These are phyloP conservation scores for Aspergillus sp. DNA, from an alignment of 2,329 filamentous ascomycete genomes.

Conservation along the genomic window DNA sequence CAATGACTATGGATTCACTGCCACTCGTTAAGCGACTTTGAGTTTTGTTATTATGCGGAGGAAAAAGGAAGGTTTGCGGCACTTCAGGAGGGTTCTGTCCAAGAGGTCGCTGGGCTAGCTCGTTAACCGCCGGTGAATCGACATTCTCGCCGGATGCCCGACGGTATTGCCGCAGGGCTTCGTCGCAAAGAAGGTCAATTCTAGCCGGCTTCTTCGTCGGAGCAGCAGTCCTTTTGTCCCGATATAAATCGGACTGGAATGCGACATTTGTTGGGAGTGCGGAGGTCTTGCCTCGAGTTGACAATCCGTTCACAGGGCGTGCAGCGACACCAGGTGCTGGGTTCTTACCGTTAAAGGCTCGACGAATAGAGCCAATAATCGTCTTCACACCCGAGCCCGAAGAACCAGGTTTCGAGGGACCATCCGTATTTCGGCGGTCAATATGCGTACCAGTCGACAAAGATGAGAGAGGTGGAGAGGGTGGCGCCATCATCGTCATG, in stretches of 20 bases:
- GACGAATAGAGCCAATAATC: slow-evolving; percentile 80
- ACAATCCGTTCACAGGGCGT: slow-evolving; percentile 35
- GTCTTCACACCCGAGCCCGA: slow-evolving; percentile 72
- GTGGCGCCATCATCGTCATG: slow-evolving; percentile 64
- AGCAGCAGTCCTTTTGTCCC: slow-evolving; percentile 37
- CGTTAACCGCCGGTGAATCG: slow-evolving; percentile 6
- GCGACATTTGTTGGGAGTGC: slow-evolving; percentile 46
- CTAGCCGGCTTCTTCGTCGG: slow-evolving; percentile 56
- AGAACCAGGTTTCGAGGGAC: slow-evolving; percentile 24
- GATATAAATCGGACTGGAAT: slow-evolving; percentile 45
- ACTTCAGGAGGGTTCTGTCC: not conserved
- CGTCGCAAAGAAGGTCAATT: slow-evolving; percentile 80
- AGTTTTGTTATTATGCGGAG: slow-evolving; percentile 30
- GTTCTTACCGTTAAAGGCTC: slow-evolving; percentile 68
- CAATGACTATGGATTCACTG: slow-evolving; percentile 89
- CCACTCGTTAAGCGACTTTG: slow-evolving; percentile 66
- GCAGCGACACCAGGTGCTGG: slow-evolving; percentile 32
- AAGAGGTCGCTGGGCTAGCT: not conserved
- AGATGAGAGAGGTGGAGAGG: slow-evolving; percentile 42
- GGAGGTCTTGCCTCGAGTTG: slow-evolving; percentile 40
- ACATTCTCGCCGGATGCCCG: slow-evolving; percentile 56
- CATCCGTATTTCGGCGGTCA: slow-evolving; percentile 33
- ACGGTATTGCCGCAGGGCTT: slow-evolving; percentile 75
- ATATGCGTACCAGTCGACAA: slow-evolving; percentile 23
- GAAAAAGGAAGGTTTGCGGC: not conserved